These are phyloP conservation scores for Puccinia hordei DNA, from an alignment of 1,284 basidiomycete genomes.

Conservation along the genomic window DNA sequence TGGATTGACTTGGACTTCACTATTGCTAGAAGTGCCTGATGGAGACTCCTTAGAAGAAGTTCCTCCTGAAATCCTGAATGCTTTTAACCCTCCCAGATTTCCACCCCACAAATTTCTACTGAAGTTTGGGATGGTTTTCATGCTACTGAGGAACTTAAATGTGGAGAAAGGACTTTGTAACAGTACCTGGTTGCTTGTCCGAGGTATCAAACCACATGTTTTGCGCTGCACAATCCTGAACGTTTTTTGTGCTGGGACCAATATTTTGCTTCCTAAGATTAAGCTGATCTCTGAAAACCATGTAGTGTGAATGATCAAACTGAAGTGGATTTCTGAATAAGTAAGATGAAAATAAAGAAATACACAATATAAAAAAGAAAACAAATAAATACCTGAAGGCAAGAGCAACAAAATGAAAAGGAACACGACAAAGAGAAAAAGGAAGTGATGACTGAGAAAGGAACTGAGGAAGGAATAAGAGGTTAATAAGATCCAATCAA, in stretches of 20 bases:
- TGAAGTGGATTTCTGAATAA: too few species aligned
- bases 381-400: too few species aligned
- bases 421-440: too few species aligned
- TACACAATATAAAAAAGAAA: too few species aligned
- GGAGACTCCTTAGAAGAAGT: background rate
- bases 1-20: background rate
- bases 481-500: too few species aligned
- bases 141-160: conserved; percentile 9
- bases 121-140: background rate
- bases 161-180: background rate
- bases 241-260: background rate
- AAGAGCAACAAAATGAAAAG: too few species aligned
- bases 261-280: conserved; percentile 5
- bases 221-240: background rate
- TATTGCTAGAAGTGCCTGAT: background rate
- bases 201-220: background rate
- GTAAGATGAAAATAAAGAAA: too few species aligned
- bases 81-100: background rate
- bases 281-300: background rate
- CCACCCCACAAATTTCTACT: background rate
- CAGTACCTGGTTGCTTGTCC: conserved; percentile 6
- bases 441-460: too few species aligned
- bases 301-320: too few species aligned
- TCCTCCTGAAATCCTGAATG: background rate
- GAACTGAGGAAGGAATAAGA: too few species aligned